Evolutionary conservation across 2,329 filamentous ascomycete species (phyloP).

Genomic region (Aspergillus oerlinghausenensis): DNA sequence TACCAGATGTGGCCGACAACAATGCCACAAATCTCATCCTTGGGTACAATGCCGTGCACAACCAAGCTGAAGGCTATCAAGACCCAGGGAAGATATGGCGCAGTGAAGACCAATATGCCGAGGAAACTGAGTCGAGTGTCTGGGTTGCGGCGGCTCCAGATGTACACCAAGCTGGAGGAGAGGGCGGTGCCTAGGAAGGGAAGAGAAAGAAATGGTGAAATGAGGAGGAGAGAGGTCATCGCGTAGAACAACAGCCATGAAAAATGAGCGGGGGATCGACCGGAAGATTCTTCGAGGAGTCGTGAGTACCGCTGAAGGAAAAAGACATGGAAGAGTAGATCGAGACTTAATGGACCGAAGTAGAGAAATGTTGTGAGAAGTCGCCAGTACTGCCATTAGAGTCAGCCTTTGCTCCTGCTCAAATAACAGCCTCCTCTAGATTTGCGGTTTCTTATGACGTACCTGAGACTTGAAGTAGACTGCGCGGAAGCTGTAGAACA

Average conservation of each 20-base stretch:
- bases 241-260: slow-evolving; percentile 90
- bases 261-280: slow-evolving; percentile 85
- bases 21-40: slow-evolving; percentile 94
- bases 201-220: slow-evolving; percentile 85
- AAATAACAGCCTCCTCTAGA: neutral
- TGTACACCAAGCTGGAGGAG: slow-evolving; percentile 91
- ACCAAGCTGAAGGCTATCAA: slow-evolving; percentile 87
- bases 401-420: slow-evolving; percentile 9
- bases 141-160: slow-evolving; percentile 93
- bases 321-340: slow-evolving; percentile 96
- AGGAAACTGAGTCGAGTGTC: slow-evolving; percentile 86
- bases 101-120: slow-evolving; percentile 83
- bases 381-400: slow-evolving; percentile 74
- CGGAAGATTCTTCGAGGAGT: slow-evolving; percentile 90
- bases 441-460: slow-evolving; percentile 27
- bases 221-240: slow-evolving; percentile 68
- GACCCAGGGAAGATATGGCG: slow-evolving; percentile 94
- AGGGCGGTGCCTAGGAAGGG: slow-evolving; percentile 92
- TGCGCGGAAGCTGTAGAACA: slow-evolving; percentile 92
- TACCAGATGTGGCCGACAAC: slow-evolving; percentile 96
- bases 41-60: slow-evolving; percentile 84
- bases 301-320: slow-evolving; percentile 96
- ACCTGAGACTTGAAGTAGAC: slow-evolving; percentile 93
- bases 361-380: slow-evolving; percentile 95
- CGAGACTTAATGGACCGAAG: slow-evolving; percentile 89